Evolutionary conservation across 2,329 filamentous ascomycete species (phyloP), one percentile per base, ranked within the genome.

Genomic region (Scytalidium sp.): DNA sequence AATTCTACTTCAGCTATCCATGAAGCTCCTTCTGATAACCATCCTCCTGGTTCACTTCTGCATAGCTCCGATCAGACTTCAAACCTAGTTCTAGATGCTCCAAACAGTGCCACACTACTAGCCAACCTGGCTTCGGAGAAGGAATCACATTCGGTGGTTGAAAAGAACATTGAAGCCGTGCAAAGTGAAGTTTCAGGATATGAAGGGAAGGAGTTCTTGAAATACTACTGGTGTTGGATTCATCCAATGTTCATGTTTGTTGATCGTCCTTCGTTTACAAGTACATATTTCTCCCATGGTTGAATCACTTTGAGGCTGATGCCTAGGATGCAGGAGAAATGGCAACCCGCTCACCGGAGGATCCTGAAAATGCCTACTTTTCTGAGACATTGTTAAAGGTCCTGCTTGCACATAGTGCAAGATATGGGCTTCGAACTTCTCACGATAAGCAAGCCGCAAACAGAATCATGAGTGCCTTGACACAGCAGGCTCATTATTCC

Each of bases 171-270:
- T 8, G 25, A 7, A 8, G 25, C 25, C 9, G 15, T 47, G 17
- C 45, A 47, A 41, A 47, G 11, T 41, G 45, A 41, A 9, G 22
- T 47, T 19, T 17, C 29, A 15, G 20, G 32, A 19, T 11, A 41
- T 15, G 32, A 20, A 22, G 20, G 19, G 11, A 21, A 19, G 8
- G 36, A 47, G 21, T 25, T 47, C n/a, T 41, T 50, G 43, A 45
- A 47, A 22, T 43, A 32, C n/a, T 45, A 51, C 21, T 51, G 49
- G 49, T 48, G 23, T 11, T 51, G 49, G 49, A 48, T 51, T 13
- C 20, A 32, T 8, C 49, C 49, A 5, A 44, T 48, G 39, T 51
- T 51, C 22, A 36, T 32, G 19, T 48, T 21, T 15, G 45, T 52
- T 13, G 49, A 52, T 20, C 21, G 50, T 8, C 50, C 50, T 32